Evolutionary conservation across 345 rosid genomes (phyloP).

Genomic region (Erysimum cheiranthoides): DNA sequence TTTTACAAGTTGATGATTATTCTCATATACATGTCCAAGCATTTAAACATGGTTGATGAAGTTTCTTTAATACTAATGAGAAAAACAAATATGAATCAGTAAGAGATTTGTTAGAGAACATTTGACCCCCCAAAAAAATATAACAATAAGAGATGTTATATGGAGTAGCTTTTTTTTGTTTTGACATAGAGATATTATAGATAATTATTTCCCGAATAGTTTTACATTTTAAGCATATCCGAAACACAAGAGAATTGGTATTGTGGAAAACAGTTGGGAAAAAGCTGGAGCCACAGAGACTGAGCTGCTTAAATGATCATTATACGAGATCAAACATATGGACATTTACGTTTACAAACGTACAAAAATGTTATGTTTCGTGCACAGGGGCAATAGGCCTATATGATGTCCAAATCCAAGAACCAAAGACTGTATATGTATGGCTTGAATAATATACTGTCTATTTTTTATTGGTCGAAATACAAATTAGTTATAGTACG

Average conservation of each 20-base stretch:
- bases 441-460: neutral
- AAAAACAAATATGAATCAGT: neutral
- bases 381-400: neutral
- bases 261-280: neutral
- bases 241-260: neutral
- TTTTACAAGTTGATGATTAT: neutral
- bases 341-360: neutral
- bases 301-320: neutral
- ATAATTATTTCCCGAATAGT: neutral
- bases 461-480: neutral
- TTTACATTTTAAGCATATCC: neutral
- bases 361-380: neutral
- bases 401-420: neutral
- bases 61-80: neutral
- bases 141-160: too few relatives aligned
- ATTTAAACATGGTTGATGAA: neutral
- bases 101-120: too few relatives aligned
- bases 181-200: neutral
- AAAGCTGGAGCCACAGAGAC: neutral
- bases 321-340: neutral
- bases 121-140: too few relatives aligned
- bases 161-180: too few relatives aligned
- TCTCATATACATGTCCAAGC: constrained; percentile 7
- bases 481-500: neutral
- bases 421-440: neutral